These are phyloP conservation scores for Mycogone perniciosa DNA, from an alignment of 2,329 filamentous ascomycete species.

Conservation along the genomic window DNA sequence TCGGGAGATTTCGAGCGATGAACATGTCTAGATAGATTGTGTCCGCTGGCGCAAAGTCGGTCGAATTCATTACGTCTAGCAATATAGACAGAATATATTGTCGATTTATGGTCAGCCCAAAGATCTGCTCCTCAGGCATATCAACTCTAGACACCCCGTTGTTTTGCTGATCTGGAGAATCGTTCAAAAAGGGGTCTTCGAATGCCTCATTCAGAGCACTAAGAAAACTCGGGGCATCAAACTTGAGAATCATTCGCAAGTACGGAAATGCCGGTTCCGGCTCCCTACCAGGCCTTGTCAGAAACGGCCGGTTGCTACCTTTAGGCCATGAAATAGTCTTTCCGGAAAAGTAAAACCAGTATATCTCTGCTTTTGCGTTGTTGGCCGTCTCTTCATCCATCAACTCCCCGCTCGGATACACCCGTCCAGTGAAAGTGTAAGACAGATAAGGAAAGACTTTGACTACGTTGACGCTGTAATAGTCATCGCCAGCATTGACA, in stretches of 20 bases:
- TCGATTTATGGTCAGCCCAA: conserved; percentile 69
- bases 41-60: conserved; percentile 70
- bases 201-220: conserved; percentile 96
- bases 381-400: conserved; percentile 67
- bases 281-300: conserved; percentile 49
- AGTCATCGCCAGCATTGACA: conserved; percentile 53
- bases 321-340: conserved; percentile 70
- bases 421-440: conserved; percentile 78
- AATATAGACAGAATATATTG: conserved; percentile 91
- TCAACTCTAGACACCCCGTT: conserved; percentile 47
- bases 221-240: conserved; percentile 86
- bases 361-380: conserved; percentile 79
- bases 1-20: conserved; percentile 88
- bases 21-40: conserved; percentile 98
- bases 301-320: conserved; percentile 52
- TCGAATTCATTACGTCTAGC: conserved; percentile 78
- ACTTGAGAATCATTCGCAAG: conserved; percentile 74
- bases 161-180: conserved; percentile 57
- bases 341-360: conserved; percentile 89
- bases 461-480: conserved; percentile 63
- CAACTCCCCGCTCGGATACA: conserved; percentile 79
- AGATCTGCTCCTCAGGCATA: conserved; percentile 58
- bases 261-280: conserved; percentile 77
- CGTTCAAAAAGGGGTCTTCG: conserved; percentile 89
- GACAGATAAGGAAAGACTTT: conserved; percentile 96